A percentile compares a stretch with the other conserved stretches of the same genome.
These are phyloP conservation scores for Ustulina deusta DNA, from an alignment of 2,329 filamentous ascomycete species.

Conservation along the genomic window DNA sequence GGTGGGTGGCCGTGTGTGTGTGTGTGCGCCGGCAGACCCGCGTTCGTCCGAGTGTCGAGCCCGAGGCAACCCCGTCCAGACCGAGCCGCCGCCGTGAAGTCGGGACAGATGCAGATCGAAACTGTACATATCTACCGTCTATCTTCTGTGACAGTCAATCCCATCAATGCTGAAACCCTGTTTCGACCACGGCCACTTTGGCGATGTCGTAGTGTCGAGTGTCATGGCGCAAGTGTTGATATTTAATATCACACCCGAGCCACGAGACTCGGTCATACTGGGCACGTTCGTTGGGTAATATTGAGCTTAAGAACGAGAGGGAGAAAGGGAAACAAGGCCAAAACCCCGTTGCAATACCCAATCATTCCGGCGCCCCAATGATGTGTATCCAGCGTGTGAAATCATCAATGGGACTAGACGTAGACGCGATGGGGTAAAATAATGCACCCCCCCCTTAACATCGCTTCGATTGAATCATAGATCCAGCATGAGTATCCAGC, in stretches of 20 bases:
- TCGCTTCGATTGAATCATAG: not conserved
- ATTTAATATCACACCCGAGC: too few species aligned
- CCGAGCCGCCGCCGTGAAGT: not conserved
- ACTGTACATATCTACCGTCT: conserved; percentile 15
- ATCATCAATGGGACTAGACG: not conserved
- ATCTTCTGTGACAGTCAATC: too few species aligned
- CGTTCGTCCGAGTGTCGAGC: not conserved
- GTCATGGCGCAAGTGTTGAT: not conserved
- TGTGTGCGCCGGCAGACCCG: not conserved
- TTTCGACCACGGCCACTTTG: not conserved
- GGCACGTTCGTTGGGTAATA: too few species aligned
- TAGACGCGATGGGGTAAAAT: too few species aligned
- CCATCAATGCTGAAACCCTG: not conserved
- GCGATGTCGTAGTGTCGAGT: not conserved
- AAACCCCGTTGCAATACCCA: too few species aligned
- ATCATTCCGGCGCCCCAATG: too few species aligned
- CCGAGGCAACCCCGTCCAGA: not conserved
- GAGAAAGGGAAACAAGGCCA: too few species aligned
- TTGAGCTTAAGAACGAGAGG: too few species aligned
- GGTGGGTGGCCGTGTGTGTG: not conserved
- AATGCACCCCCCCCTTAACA: not conserved
- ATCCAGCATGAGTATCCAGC: not conserved
- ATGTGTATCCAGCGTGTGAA: too few species aligned
- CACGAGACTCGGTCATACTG: too few species aligned
- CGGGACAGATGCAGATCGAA: not conserved